phyloP scores from a whole-genome alignment of 2,329 filamentous ascomycete genomes.

The Fusarium denticulatum region DNA sequence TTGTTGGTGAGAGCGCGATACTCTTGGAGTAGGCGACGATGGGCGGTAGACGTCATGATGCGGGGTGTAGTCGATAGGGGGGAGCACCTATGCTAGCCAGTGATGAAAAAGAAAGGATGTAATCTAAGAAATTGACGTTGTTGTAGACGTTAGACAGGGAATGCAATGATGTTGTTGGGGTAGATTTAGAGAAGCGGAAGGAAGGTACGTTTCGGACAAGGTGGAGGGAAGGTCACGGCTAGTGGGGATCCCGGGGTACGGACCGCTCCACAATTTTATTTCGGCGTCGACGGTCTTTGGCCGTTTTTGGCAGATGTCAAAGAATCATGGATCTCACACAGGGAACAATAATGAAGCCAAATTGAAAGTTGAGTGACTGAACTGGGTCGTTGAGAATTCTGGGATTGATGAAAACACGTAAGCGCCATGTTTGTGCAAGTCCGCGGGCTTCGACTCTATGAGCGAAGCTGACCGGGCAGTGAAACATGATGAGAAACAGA shows the following conservation, averaged over 20 bases:
- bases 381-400: not conserved
- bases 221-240: constrained; percentile 33
- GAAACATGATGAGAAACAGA: not conserved
- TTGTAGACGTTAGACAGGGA: not conserved
- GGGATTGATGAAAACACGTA: not conserved
- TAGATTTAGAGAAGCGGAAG: not conserved
- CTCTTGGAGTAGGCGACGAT: constrained; percentile 90
- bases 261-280: not conserved
- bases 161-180: not conserved
- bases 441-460: not conserved
- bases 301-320: constrained; percentile 3
- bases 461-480: not conserved
- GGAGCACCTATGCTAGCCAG: not conserved
- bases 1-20: constrained; percentile 94
- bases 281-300: not conserved
- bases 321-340: not conserved
- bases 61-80: not conserved
- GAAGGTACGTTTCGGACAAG: constrained; percentile 20
- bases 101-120: not conserved
- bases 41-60: constrained; percentile 69
- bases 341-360: not conserved
- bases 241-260: constrained; percentile 26
- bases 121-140: not conserved
- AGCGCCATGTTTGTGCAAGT: not conserved
- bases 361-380: not conserved